phyloP scores from a whole-genome alignment of 1,139 yeast species.

The Nematodospora anomalae region DNA sequence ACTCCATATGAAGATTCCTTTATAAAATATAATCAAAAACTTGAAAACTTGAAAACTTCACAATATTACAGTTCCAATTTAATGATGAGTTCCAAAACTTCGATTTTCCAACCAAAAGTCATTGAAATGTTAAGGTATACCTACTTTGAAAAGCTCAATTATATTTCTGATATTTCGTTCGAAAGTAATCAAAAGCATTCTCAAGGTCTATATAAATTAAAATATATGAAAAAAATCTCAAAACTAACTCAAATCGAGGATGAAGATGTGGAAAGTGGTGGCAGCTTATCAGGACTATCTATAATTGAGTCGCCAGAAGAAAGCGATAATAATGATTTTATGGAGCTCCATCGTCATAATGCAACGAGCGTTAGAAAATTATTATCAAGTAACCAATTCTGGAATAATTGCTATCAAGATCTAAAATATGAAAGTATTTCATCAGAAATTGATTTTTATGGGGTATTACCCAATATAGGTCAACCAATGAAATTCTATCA shows the following conservation, averaged over 20 bases:
- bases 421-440: constrained; percentile 27
- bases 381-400: constrained; percentile 27
- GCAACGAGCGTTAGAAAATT: constrained; percentile 9
- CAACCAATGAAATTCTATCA: constrained; percentile 25
- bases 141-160: constrained; percentile 21
- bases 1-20: constrained; percentile 17
- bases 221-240: constrained; percentile 14
- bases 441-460: constrained; percentile 24
- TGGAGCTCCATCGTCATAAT: not conserved
- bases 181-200: constrained; percentile 5
- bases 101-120: constrained; percentile 18
- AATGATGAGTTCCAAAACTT: constrained; percentile 7
- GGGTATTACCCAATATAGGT: constrained; percentile 30
- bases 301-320: constrained; percentile 1
- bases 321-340: not conserved
- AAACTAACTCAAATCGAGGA: constrained; percentile 1
- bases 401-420: constrained; percentile 38
- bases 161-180: constrained; percentile 9
- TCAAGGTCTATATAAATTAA: constrained; percentile 10
- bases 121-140: constrained; percentile 22
- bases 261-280: constrained; percentile 1
- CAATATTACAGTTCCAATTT: constrained; percentile 17
- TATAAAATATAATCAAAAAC: constrained; percentile 16
- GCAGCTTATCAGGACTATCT: not conserved
- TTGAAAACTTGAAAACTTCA: constrained; percentile 9